Conservation (phyloP, 1,284 basidiomycete genomes). For the Cryptococcus jaspeensis region DNA sequence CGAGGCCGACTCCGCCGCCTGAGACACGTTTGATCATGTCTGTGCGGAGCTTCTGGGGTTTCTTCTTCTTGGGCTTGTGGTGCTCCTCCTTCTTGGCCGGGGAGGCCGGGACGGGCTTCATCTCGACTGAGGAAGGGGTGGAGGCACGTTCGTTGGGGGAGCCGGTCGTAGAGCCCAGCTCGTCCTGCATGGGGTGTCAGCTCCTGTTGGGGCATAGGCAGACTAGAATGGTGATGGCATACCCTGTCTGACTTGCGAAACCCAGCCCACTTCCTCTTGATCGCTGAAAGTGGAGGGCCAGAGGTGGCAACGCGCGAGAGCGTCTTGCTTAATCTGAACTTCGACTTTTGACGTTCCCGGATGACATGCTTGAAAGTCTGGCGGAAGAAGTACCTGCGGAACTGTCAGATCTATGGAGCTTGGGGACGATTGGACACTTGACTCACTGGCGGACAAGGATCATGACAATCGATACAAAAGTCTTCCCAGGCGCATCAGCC, state of each 20-base stretch:
- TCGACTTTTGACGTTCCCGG: conserved; percentile 51
- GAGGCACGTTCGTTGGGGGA: conserved; percentile 14
- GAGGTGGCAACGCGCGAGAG: conserved; percentile 30
- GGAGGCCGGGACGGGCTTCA: conserved; percentile 14
- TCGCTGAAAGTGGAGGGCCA: conserved; percentile 24
- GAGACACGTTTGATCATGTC: conserved; percentile 82
- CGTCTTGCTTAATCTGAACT: conserved; percentile 34
- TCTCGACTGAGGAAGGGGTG: conserved; percentile 24
- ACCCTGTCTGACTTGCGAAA: conserved; percentile 9
- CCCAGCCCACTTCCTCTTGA: conserved; percentile 17
- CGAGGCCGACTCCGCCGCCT: conserved; percentile 71
- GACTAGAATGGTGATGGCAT: not conserved
- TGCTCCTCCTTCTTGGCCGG: conserved; percentile 11
- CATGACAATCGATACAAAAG: conserved; percentile 51
- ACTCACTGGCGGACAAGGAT: conserved; percentile 46
- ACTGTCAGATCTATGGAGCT: not conserved
- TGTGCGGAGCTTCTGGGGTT: conserved; percentile 56
- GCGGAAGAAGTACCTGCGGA: conserved; percentile 69
- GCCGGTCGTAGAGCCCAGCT: conserved; percentile 4
- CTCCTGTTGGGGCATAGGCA: not conserved
- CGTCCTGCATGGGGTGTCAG: conserved; percentile 7
- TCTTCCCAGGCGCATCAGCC: conserved; percentile 9
- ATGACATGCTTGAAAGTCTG: conserved; percentile 69
- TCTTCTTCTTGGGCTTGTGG: conserved; percentile 34
- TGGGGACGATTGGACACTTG: not conserved